Base-by-base conservation (phyloP, 768 basidiomycete genomes). In the Coprinellus micaceus region DNA sequence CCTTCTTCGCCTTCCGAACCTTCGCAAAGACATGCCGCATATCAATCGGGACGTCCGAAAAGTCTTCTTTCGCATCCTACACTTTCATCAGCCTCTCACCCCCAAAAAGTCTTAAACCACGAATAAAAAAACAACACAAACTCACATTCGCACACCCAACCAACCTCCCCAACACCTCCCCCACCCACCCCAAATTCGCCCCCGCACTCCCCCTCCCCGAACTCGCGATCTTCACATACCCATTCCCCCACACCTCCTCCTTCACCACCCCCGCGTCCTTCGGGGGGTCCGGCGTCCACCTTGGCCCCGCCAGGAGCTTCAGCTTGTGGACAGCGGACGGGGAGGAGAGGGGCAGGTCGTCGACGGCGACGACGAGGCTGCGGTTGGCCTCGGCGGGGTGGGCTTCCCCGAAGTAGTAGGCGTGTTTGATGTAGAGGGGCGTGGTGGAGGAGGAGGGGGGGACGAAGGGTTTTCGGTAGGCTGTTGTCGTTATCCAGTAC, bases 181-280 rank as follows among this genome's bases (percentile, higher is more conserved):
- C 89, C 39, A 89, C 91, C 89, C 93, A 96, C 70, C 95, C 96
- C 64, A 96, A 75, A 71, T 99, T 99, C 89, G 91, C 88, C 25
- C 83, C 78, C 1, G 86, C 82, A 61, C 82, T 78, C 6, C 86
- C 84, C 70, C 93, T 96, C 69, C 89, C 83, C 64, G 98, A 95
- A 66, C 91, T 94, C 0, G 89, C 81, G 58, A 98, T 89, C 74
- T 94, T 94, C 71, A 99, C 77, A 72, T 82, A 95, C 3, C 95
- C 95, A 55, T 91, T 81, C 51, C 79, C 76, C 68, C 78, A 82
- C 10, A 67, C 70, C 45, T 76, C 76, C 41, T 80, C 69, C 10
- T 69, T 69, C 46, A 74, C 75, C 22, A 85, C 69, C 1, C 92
- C 91, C 30, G 85, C 80, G 60, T 91, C 85, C 15, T 79, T 72